These are phyloP conservation scores for Eremochloa ophiuroides DNA, from an alignment of 176 grass and related monocot genomes.

Conservation along the genomic window DNA sequence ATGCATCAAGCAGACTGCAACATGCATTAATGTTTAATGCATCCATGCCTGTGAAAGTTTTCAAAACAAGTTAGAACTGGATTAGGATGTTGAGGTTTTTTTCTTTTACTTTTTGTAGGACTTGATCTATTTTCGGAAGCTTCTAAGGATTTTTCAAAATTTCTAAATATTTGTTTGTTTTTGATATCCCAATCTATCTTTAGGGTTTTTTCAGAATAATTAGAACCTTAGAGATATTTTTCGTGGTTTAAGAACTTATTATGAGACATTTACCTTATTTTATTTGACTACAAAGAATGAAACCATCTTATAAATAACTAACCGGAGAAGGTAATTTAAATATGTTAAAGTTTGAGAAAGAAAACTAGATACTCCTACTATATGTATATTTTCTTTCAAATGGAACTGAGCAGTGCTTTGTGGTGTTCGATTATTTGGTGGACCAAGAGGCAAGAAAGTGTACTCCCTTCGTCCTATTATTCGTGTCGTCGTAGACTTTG, in stretches of 20 bases:
- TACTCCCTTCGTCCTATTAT: too few species aligned
- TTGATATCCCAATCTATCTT: not conserved
- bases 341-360: not conserved
- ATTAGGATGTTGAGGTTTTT: not conserved
- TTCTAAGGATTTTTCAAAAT: not conserved
- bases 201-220: not conserved
- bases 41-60: too few species aligned
- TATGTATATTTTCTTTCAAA: not conserved
- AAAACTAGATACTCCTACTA: not conserved
- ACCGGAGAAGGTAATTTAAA: not conserved
- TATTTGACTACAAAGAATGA: not conserved
- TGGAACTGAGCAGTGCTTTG: not conserved
- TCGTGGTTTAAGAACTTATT: not conserved
- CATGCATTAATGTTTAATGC: not conserved
- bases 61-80: too few species aligned
- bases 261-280: not conserved
- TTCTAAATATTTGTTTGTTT: not conserved
- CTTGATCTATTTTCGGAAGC: not conserved
- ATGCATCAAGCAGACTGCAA: not conserved
- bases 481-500: too few species aligned
- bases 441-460: too few species aligned
- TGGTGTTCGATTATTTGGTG: not conserved
- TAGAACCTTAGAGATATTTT: not conserved
- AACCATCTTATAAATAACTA: not conserved
- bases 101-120: not conserved